phyloP scores from a whole-genome alignment of 2,329 filamentous ascomycete species.

The Didymella pomorum region DNA sequence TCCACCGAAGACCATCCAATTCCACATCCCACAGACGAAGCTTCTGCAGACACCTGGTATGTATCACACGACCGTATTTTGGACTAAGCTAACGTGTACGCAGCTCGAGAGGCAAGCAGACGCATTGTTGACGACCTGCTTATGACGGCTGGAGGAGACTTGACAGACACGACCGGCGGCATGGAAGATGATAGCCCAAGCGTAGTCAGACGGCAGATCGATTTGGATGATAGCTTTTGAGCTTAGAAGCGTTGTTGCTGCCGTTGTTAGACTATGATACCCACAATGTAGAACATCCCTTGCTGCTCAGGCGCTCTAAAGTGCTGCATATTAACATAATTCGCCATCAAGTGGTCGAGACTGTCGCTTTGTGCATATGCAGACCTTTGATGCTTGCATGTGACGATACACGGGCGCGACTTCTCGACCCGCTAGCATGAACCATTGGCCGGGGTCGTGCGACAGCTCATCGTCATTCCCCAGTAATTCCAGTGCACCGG shows the following conservation, averaged over 20 bases:
- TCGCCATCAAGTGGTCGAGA: neutral
- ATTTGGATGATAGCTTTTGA: slow-evolving; percentile 59
- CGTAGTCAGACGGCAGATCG: slow-evolving; percentile 55
- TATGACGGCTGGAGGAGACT: slow-evolving; percentile 72
- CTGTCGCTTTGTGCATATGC: no score
- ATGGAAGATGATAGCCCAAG: slow-evolving; percentile 59
- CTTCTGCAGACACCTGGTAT: slow-evolving; percentile 81
- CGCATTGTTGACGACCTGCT: slow-evolving; percentile 83
- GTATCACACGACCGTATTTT: slow-evolving; percentile 29
- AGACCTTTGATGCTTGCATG: slow-evolving; percentile 17
- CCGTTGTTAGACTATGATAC: slow-evolving; percentile 21
- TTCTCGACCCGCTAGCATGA: slow-evolving; percentile 20
- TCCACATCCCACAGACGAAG: slow-evolving; percentile 78
- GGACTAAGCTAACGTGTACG: slow-evolving; percentile 17
- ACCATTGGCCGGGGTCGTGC: slow-evolving; percentile 25
- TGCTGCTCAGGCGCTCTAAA: neutral
- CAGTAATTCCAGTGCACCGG: slow-evolving; percentile 23
- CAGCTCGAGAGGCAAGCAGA: slow-evolving; percentile 80
- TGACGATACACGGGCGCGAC: slow-evolving; percentile 3
- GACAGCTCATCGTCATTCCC: slow-evolving; percentile 38
- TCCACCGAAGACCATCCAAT: slow-evolving; percentile 92
- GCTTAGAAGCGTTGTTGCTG: neutral
- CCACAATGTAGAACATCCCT: slow-evolving; percentile 3
- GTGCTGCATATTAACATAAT: no score
- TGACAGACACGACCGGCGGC: slow-evolving; percentile 56